phyloP scores from a whole-genome alignment of 192 early-diverging fungal genomes.

The Gryganskiella cystojenkinii region DNA sequence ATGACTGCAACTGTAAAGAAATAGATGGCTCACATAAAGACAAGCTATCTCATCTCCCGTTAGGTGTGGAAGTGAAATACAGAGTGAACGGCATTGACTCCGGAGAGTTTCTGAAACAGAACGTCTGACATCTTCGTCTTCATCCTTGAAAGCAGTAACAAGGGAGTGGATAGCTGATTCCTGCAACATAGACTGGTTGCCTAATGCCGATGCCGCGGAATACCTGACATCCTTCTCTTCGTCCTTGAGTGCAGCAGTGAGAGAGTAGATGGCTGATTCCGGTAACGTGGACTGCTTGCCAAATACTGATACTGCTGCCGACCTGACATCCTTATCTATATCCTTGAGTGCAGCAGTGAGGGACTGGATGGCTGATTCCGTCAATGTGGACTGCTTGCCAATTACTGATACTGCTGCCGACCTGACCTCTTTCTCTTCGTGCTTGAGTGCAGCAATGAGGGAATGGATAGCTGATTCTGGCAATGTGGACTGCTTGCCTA shows the following conservation, averaged over 20 bases:
- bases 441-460: too few species aligned
- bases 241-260: neutral
- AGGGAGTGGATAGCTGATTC: conserved; percentile 4
- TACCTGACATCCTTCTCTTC: neutral
- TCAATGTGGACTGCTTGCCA: too few species aligned
- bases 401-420: too few species aligned
- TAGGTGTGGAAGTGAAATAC: neutral
- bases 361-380: too few species aligned
- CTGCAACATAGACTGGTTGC: neutral
- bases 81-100: neutral
- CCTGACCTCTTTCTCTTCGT: too few species aligned
- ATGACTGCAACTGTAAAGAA: neutral
- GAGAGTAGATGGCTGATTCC: conserved; percentile 1
- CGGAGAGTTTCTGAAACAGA: neutral
- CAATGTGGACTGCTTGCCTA: too few species aligned
- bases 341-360: too few species aligned
- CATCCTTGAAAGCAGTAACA: neutral
- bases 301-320: too few species aligned
- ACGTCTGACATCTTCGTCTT: neutral
- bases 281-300: too few species aligned
- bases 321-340: too few species aligned
- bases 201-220: neutral
- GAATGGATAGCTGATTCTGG: too few species aligned
- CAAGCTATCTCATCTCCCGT: neutral
- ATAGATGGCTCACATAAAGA: neutral